Base-by-base conservation (phyloP, 2,329 filamentous ascomycete genomes). In the Uncinocarpus reesii region DNA sequence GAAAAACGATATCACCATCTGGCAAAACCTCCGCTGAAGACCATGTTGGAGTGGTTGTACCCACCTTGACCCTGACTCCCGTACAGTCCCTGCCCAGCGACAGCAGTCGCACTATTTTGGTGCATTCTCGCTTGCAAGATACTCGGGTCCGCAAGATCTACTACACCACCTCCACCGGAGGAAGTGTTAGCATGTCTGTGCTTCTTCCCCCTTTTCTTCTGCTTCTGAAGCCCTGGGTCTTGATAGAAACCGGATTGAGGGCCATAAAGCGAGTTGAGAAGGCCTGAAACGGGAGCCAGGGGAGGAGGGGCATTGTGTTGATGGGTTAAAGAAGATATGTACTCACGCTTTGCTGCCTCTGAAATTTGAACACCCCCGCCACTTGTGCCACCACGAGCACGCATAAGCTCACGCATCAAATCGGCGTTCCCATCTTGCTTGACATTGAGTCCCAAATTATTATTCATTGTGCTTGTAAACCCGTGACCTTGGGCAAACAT, bases 111-210 rank as follows among this genome's bases (percentile, higher is more conserved):
- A 77, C 81, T 84, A 73, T 81, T 84, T 75, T 92, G 86, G 72
- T 93, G 89, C 78, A 94, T 84, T 79, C 89, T 86, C 71, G 87
- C 87, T 77, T 95, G 89, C 78, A 96, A 82, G 79, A 95, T 95
- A 79, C 87, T 95, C 79, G 90, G 90, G 87, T 96, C 89, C 78
- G 86, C 87, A 89, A 95, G 87, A 93, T 96, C 89, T 77, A 93
- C 89, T 90, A 95, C 81, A 77, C 86, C 89, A 86, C 87, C 86
- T 52, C 53, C 89, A 81, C 88, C 94, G 82, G 90, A 96, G 86
- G 89, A 95, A 90, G 90, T 95, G 87, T 95, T 95, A 92, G 88
- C 90, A 83, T 95, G 89, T 83, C 89, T 93, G 79, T 95, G 90
- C 87, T 95, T 95, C 82, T 95, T 95, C 77, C 88, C 88, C 87